A percentile compares a stretch with the other conserved stretches of the same genome.
Conservation (phyloP, 2,329 filamentous ascomycete genomes). For the Pyrenochaeta sp. region DNA sequence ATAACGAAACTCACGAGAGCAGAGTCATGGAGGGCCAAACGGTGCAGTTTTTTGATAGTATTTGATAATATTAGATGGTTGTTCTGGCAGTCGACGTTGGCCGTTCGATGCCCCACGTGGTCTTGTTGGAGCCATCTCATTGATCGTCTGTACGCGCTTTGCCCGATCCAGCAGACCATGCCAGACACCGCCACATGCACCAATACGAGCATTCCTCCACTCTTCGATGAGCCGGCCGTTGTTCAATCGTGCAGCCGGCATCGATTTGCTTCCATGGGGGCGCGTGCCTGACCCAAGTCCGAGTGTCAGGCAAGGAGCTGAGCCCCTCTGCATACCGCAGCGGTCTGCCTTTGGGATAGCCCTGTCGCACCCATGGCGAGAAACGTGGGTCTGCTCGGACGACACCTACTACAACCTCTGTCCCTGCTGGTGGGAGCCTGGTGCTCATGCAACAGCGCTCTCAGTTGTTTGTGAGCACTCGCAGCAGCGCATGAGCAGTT, state of each 20-base stretch:
- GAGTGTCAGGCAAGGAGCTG: slow-evolving; percentile 19
- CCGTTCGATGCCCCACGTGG: slow-evolving; percentile 34
- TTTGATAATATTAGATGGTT: no score
- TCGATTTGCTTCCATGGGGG: slow-evolving; percentile 10
- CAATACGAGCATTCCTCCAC: slow-evolving; percentile 13
- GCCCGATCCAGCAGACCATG: slow-evolving; percentile 10
- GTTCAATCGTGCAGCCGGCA: slow-evolving; percentile 10
- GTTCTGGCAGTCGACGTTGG: slow-evolving; percentile 11
- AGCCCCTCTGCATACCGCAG: slow-evolving; percentile 19
- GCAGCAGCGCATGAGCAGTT: slow-evolving; percentile 32
- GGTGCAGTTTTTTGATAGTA: slow-evolving; percentile 3
- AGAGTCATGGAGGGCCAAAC: slow-evolving; percentile 3
- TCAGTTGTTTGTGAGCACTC: slow-evolving; percentile 7
- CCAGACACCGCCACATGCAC: slow-evolving; percentile 19
- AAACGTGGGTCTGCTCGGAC: slow-evolving; percentile 14
- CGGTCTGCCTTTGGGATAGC: slow-evolving; percentile 19
- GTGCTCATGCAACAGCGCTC: slow-evolving; percentile 23
- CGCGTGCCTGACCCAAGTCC: slow-evolving; percentile 13
- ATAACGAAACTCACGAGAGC: not conserved
- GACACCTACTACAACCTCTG: slow-evolving; percentile 16
- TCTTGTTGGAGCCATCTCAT: slow-evolving; percentile 23
- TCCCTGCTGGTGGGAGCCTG: slow-evolving; percentile 14
- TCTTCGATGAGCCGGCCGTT: slow-evolving; percentile 7
- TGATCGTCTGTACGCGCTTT: slow-evolving; percentile 18
- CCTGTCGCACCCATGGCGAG: slow-evolving; percentile 9